These are phyloP conservation scores for Scytalidium lignicola DNA, from an alignment of 2,329 filamentous ascomycete genomes.

Conservation along the genomic window DNA sequence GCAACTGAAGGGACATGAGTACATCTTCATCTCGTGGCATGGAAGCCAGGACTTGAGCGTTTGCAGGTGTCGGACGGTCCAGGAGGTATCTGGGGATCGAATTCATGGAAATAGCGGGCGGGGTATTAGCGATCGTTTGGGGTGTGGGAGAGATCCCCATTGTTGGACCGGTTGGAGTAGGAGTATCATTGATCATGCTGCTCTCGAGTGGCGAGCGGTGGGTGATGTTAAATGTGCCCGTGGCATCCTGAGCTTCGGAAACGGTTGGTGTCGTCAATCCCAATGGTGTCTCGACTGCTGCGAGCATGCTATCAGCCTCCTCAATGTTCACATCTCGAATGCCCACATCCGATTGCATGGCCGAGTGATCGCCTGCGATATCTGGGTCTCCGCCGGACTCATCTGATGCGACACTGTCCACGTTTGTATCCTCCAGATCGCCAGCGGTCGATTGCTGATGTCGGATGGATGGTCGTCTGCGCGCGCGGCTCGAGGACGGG, in stretches of 20 bases:
- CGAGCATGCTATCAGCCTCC: slow-evolving; percentile 70
- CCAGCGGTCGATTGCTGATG: slow-evolving; percentile 84
- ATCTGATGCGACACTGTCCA: slow-evolving; percentile 77
- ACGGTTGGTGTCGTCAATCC: slow-evolving; percentile 72
- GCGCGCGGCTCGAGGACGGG: slow-evolving; percentile 45
- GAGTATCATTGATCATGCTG: slow-evolving; percentile 69
- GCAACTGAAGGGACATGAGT: slow-evolving; percentile 91
- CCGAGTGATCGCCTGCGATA: slow-evolving; percentile 59
- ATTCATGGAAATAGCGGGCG: slow-evolving; percentile 69
- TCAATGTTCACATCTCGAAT: slow-evolving; percentile 80
- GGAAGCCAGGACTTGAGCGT: slow-evolving; percentile 72
- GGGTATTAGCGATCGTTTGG: slow-evolving; percentile 57
- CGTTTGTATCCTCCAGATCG: slow-evolving; percentile 80
- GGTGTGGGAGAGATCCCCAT: slow-evolving; percentile 67
- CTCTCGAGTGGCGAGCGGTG: slow-evolving; percentile 81
- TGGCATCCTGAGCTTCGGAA: slow-evolving; percentile 73
- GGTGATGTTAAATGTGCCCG: slow-evolving; percentile 86
- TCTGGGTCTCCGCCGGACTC: slow-evolving; percentile 66
- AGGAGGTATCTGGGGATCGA: slow-evolving; percentile 75
- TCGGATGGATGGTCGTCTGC: slow-evolving; percentile 77
- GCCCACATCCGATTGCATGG: slow-evolving; percentile 71
- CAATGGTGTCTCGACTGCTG: slow-evolving; percentile 63
- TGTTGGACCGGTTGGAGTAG: slow-evolving; percentile 60
- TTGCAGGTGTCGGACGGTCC: slow-evolving; percentile 61
- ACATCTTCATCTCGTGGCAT: slow-evolving; percentile 98